These are phyloP conservation scores for Lasiosphaeria miniovina DNA, from an alignment of 495 filamentous ascomycete genomes.

Conservation along the genomic window DNA sequence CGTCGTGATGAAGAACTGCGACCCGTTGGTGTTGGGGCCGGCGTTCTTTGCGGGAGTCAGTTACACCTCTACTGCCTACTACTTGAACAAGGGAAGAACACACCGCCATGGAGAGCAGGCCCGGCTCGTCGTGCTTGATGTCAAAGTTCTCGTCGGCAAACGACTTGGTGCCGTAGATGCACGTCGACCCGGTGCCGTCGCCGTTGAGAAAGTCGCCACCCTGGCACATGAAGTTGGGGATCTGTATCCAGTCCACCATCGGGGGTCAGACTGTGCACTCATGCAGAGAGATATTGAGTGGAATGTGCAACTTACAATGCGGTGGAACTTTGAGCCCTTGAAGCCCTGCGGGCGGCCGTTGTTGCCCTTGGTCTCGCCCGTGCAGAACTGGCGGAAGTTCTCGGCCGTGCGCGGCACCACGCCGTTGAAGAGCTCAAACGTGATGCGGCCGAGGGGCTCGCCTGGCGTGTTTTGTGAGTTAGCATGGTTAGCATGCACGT, in stretches of 20 bases:
- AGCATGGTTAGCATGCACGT: not conserved
- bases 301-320: constrained; percentile 63
- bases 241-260: constrained; percentile 47
- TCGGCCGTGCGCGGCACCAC: constrained; percentile 85
- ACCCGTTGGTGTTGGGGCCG: constrained; percentile 90
- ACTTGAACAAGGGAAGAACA: no score
- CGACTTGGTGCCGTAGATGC: constrained; percentile 78
- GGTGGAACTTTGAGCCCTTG: constrained; percentile 91
- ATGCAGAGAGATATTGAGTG: not conserved
- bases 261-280: not conserved
- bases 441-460: constrained; percentile 85
- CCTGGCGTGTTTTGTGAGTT: constrained; percentile 46
- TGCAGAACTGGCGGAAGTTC: constrained; percentile 97
- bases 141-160: constrained; percentile 91
- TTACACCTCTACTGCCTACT: no score
- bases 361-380: constrained; percentile 81
- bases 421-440: constrained; percentile 89
- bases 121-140: constrained; percentile 71
- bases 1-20: constrained; percentile 95
- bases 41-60: constrained; percentile 60
- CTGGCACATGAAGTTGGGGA: constrained; percentile 94
- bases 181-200: constrained; percentile 83
- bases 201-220: constrained; percentile 96
- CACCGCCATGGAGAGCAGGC: constrained; percentile 91
- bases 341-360: constrained; percentile 86